These are phyloP conservation scores for Atractiella rhizophila DNA, from an alignment of 768 basidiomycete species.

Conservation along the genomic window DNA sequence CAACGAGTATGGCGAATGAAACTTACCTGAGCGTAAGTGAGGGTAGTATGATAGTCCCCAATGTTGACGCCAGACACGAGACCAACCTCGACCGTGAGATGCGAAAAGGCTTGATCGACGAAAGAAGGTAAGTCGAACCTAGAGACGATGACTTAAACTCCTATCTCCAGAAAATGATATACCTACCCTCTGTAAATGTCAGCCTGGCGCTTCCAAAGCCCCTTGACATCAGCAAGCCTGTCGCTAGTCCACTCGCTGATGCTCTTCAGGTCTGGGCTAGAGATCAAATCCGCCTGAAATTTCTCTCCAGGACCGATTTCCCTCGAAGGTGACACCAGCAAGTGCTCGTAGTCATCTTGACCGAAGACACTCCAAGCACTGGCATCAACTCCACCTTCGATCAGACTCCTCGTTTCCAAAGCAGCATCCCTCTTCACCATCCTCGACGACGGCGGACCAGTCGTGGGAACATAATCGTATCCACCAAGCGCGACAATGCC, in stretches of 20 bases:
- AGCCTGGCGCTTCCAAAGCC: slow-evolving; percentile 21
- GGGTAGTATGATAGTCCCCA: slow-evolving; percentile 37
- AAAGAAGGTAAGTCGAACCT: slow-evolving; percentile 39
- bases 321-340: no score
- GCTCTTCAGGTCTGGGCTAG: no score
- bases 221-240: no score
- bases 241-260: no score
- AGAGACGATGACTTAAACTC: slow-evolving; percentile 7
- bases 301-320: no score
- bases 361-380: no score
- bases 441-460: no score
- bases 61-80: slow-evolving; percentile 34
- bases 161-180: neutral
- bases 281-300: no score
- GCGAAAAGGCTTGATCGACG: slow-evolving; percentile 40
- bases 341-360: no score
- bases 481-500: slow-evolving; percentile 41
- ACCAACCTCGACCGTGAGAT: slow-evolving; percentile 36
- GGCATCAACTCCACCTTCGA: no score
- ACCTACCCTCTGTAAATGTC: slow-evolving; percentile 30
- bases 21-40: slow-evolving; percentile 34
- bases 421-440: no score
- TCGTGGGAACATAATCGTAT: slow-evolving; percentile 25
- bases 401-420: no score
- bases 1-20: slow-evolving; percentile 38